Evolutionary conservation across 1,284 basidiomycete genomes (phyloP), one percentile per base, ranked within the genome.

Genomic region (Heliocybe sulcata): DNA sequence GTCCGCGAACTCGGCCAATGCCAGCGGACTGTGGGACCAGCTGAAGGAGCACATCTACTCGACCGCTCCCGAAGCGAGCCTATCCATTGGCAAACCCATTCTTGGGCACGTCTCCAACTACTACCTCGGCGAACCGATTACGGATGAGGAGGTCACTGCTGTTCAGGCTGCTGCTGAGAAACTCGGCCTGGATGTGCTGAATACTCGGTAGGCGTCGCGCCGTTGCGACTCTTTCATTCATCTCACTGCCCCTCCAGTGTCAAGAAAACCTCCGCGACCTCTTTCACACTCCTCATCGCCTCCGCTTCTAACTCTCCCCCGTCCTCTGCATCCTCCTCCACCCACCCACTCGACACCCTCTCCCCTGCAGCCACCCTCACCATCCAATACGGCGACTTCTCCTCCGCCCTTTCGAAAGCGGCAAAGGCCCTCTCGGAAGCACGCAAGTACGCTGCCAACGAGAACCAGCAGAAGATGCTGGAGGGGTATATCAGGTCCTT

Each of bases 401-500:
- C 81, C 11, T 11, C 22, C 1, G 67, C 79, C 1, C 70, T 93
- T 53, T 63, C 69, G 45, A 82, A 80, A 62, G 79, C 74, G 2
- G 77, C 77, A 14, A 71, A 69, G 14, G 82, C 82, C 3, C 75
- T 93, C 27, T 65, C 68, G 54, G 80, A 91, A 75, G 90, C 89
- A 0, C 81, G 80, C 65, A 82, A 86, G 62, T 81, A 85, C 60
- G 76, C 80, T 0, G 87, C 87, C 1, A 92, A 90, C 61, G 81
- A 82, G 3, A 77, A 87, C 58, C 87, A 93, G 67, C 67, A 67
- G 11, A 78, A 76, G 12, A 91, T 91, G 87, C 75, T 94, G 35
- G 81, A 85, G 45, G 78, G 80, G 25, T 94, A 94, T 64, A 85
- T 90, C 58, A 76, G 82, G 67, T 92, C 90, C 85, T 94, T 94